Percentiles rank a stretch among this genome's conserved stretches.
These are phyloP conservation scores for Leishmania mexicana DNA, from an alignment of 208 protist species.

Conservation along the genomic window DNA sequence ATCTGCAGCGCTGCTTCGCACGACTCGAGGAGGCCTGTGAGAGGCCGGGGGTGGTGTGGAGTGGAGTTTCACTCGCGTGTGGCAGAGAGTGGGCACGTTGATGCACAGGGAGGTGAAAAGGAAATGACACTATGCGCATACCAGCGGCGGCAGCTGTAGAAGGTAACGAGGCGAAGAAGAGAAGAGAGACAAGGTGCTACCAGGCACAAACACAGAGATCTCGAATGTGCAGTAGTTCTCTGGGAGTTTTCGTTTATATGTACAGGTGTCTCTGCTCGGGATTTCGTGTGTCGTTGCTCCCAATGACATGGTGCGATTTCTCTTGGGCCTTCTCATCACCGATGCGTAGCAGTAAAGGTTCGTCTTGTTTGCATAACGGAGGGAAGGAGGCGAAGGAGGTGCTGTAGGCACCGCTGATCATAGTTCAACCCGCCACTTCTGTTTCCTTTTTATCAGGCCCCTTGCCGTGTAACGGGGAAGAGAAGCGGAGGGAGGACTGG, in stretches of 20 bases:
- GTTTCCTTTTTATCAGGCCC: neutral
- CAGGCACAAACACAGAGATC: too few relatives aligned
- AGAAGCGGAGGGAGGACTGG: neutral
- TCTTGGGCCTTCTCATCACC: neutral
- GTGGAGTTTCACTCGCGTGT: neutral
- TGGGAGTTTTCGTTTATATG: too few relatives aligned
- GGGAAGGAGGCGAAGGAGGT: neutral
- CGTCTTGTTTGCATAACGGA: neutral
- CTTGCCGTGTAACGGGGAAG: neutral
- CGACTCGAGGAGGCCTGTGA: neutral
- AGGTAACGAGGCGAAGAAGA: too few relatives aligned
- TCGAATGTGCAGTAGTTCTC: too few relatives aligned
- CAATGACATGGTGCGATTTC: neutral
- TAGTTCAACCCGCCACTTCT: neutral
- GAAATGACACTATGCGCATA: too few relatives aligned
- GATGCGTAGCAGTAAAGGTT: neutral
- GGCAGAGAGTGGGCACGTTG: neutral
- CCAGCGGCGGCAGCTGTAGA: too few relatives aligned
- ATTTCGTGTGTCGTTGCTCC: neutral
- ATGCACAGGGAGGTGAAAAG: rapidly evolving
- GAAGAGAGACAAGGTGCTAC: too few relatives aligned
- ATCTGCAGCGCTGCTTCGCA: neutral
- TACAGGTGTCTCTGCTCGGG: neutral
- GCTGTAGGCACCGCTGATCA: neutral
- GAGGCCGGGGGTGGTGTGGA: neutral